Base-by-base conservation (phyloP, 768 basidiomycete genomes). In the Agaricus sinodeliciosus region DNA sequence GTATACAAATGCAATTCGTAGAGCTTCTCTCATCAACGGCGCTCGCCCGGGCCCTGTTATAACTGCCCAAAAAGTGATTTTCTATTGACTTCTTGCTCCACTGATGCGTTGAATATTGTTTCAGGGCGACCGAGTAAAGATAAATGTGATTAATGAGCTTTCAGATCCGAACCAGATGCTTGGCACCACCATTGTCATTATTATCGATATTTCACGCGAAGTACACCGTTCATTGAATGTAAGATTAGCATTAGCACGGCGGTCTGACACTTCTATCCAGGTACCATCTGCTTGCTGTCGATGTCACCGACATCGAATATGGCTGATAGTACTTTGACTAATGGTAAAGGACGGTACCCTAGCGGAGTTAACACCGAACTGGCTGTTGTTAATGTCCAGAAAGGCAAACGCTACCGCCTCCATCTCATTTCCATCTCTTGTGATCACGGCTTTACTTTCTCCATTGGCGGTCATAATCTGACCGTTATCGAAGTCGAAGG, bases 121-220 rank as follows among this genome's bases (percentile, higher is more conserved):
- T 44, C 43, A 63, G 67, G 74, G 76, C 15, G 69, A 70, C 49
- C 60, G 57, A 25, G 76, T 79, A 58, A 37, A 53, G 22, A 60
- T 83, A 46, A 77, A 79, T 49, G 76, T 82, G 3, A 59, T 70
- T n/a, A 71, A 79, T 53, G 34, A 60, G 9, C 68, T 82, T 16
- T 68, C 64, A 0, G 79, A 84, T 46, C 64, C 67, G 0, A 66
- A 71, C 0, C 78, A 81, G 79, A 56, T 72, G 15, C 67, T 67
- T 42, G 66, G 64, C 8, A 81, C 81, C 15, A 75, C 71, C 26
- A 73, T 82, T 42, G 79, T 80, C 49, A 49, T 72, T 56, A 9
- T 15, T 25, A 2, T 31, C 6, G 8, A 31, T 7, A 31, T 31
- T 31, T 31, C 27, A n/a, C 4, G 35, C 5, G 15, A 31, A 22